These are phyloP conservation scores for Orbilia brochopaga DNA, from an alignment of 2,329 filamentous ascomycete species.

Conservation along the genomic window DNA sequence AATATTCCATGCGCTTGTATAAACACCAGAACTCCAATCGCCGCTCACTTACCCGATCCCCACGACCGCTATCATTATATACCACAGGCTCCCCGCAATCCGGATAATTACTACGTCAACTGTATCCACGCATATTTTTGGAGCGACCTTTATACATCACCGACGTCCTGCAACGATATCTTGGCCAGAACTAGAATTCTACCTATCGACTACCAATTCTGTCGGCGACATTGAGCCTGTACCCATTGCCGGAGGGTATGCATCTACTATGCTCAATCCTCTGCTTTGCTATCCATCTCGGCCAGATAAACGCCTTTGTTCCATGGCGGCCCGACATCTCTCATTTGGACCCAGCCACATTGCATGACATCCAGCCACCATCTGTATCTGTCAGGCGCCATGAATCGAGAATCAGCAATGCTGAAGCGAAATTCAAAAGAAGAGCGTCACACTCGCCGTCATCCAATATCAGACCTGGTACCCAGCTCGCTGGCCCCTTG, in stretches of 20 bases:
- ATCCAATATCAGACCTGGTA: not conserved
- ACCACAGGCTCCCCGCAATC: no score
- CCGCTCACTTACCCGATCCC: no score
- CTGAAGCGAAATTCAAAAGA: slow-evolving; percentile 23
- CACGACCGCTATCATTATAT: no score
- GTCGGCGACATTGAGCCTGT: not conserved
- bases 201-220: not conserved
- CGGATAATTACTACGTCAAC: no score
- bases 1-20: no score
- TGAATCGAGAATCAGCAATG: slow-evolving; percentile 28
- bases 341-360: slow-evolving; percentile 25
- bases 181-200: no score
- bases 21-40: no score
- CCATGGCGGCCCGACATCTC: slow-evolving; percentile 36
- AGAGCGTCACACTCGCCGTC: not conserved
- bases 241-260: slow-evolving; percentile 35
- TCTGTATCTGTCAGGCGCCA: slow-evolving; percentile 29
- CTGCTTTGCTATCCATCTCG: slow-evolving; percentile 15
- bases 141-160: no score
- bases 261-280: slow-evolving; percentile 28
- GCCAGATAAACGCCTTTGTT: slow-evolving; percentile 34
- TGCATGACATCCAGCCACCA: slow-evolving; percentile 20
- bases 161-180: no score
- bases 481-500: not conserved
- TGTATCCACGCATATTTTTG: no score